Evolutionary conservation across 2,329 filamentous ascomycete species (phyloP), one percentile per base, ranked within the genome.

Genomic region (Aspergillus flavus): DNA sequence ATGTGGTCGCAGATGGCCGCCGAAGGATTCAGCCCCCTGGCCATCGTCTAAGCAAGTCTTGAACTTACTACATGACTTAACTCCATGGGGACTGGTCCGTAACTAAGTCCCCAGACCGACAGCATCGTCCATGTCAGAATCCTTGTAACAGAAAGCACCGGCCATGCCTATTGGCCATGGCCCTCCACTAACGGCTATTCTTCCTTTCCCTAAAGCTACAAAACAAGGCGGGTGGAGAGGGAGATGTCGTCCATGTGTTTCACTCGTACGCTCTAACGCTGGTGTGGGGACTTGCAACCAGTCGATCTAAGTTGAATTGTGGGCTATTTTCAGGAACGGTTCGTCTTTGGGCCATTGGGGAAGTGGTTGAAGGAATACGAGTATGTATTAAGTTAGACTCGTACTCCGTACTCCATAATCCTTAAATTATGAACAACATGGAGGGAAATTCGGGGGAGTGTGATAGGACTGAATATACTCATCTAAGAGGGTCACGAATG

Each of bases 181-280:
- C 14, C 32, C 23, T 34, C 46, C 57, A 23, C 30, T 43, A 39
- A 46, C 52, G 57, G 36, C 52, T 55, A 26, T 28, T 52, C n/a
- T 43, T 19, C 46, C 28, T 53, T 45, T 28, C 41, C 52, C 41
- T 43, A 54, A 21, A 56, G 12, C 28, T 48, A 48, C 43, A 55
- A 43, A 43, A 50, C 30, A 36, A 55, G 21, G 52, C 52, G 32
- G 23, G 52, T 55, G 52, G 52, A 55, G 52, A 55, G 52, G 11
- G 34, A 39, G 9, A 55, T 28, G 43, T 61, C 28, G 39, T 28
- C 55, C 55, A 62, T 58, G 46, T 58, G 60, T 62, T 58, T 62
- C 48, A 58, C 23, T 55, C 54, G 34, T 52, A 46, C 36, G 48
- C 16, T 60, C 61, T 32, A 58, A 62, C 61, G 48, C 41, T 34